Evolutionary conservation across 441 rosid genomes (phyloP).

Genomic region (Melastoma candidum): DNA sequence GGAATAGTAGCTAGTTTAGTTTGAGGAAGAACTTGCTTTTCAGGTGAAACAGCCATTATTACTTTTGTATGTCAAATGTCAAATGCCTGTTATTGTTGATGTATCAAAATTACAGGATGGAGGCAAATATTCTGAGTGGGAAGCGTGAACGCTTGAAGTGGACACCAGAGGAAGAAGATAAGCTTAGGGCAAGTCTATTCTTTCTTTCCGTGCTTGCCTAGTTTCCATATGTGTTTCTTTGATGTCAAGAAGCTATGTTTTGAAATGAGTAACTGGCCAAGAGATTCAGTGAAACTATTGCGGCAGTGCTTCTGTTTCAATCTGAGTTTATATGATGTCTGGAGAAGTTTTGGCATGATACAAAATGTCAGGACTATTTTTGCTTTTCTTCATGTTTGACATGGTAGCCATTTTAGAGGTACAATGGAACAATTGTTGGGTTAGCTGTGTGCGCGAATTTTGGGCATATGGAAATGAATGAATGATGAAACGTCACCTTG

Average conservation of each 20-base stretch:
- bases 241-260: not conserved
- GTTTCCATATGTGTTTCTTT: not conserved
- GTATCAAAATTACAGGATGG: slow-evolving; percentile 13
- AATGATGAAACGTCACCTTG: no score
- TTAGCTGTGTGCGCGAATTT: no score
- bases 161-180: slow-evolving; percentile 48
- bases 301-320: no score
- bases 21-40: not conserved
- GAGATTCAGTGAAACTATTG: no score
- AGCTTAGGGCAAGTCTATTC: slow-evolving; percentile 32
- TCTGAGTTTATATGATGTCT: no score
- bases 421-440: no score
- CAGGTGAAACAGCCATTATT: not conserved
- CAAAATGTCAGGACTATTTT: no score
- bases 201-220: not conserved
- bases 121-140: slow-evolving; percentile 13
- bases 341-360: no score
- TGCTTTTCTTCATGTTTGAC: no score
- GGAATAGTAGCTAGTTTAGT: not conserved
- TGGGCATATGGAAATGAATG: no score
- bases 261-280: not conserved
- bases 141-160: slow-evolving; percentile 38
- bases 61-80: not conserved
- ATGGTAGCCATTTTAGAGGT: no score
- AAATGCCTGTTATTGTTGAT: not conserved